Percentiles rank a stretch among this genome's conserved stretches.
phyloP scores from a whole-genome alignment of 169 alveolate genomes.

The Plasmodium gonderi region DNA sequence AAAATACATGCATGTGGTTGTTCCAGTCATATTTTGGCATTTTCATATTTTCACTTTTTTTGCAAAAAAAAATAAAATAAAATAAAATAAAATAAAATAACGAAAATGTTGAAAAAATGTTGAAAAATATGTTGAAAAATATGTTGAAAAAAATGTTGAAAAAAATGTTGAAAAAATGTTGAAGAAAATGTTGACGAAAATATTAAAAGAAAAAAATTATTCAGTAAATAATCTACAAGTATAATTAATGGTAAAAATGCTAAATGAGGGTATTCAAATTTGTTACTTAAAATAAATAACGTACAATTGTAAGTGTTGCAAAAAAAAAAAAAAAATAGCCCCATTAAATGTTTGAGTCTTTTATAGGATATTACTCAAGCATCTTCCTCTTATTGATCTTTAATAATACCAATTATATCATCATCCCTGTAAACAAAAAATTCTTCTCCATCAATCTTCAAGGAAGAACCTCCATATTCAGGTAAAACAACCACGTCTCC shows the following conservation, averaged over 20 bases:
- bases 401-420: constrained; percentile 86
- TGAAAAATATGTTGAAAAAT: no score
- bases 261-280: not conserved
- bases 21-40: not conserved
- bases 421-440: constrained; percentile 87
- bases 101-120: no score
- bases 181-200: no score
- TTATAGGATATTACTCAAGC: not conserved
- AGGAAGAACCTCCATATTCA: constrained; percentile 90
- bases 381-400: constrained; percentile 13
- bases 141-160: no score
- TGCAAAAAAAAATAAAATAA: not conserved
- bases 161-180: no score
- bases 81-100: no score
- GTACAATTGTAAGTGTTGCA: not conserved
- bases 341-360: not conserved
- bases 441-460: constrained; percentile 88
- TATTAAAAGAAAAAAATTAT: not conserved
- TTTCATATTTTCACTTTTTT: not conserved
- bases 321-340: no score
- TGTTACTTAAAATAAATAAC: not conserved
- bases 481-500: constrained; percentile 91
- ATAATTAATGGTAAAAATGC: not conserved
- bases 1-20: no score
- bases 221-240: not conserved